Percentiles rank a stretch among this genome's conserved stretches.
phyloP scores from a whole-genome alignment of 208 protist genomes.

The Trypanosoma avium region DNA sequence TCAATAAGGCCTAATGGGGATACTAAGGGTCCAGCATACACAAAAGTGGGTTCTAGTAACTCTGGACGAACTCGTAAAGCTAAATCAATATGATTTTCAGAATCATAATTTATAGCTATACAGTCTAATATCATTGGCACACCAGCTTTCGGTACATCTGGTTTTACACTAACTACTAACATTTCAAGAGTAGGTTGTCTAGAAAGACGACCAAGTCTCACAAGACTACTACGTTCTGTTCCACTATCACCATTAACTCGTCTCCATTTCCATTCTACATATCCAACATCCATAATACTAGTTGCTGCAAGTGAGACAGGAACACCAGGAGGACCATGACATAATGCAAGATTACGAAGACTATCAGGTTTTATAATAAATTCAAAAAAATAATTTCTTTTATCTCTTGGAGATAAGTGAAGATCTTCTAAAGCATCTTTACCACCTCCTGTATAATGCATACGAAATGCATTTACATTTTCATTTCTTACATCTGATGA shows the following conservation, averaged over 20 bases:
- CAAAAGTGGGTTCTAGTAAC: conserved; percentile 47
- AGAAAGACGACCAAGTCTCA: conserved; percentile 33
- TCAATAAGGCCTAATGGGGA: conserved; percentile 38
- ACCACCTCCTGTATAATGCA: conserved; percentile 21
- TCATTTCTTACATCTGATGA: neutral
- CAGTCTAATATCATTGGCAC: conserved; percentile 38
- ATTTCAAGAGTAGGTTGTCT: conserved; percentile 37
- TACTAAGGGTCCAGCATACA: conserved; percentile 64
- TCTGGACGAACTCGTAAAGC: conserved; percentile 69
- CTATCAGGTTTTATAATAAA: conserved; percentile 30
- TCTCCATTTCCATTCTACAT: conserved; percentile 54
- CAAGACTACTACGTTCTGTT: conserved; percentile 28
- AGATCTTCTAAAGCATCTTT: conserved; percentile 23
- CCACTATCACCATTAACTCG: conserved; percentile 56
- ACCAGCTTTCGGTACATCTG: conserved; percentile 22
- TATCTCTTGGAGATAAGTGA: conserved; percentile 42
- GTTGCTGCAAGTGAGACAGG: neutral
- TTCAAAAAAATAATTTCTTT: conserved; percentile 32
- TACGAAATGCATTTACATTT: conserved; percentile 12
- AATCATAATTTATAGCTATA: conserved; percentile 31
- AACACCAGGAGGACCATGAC: neutral
- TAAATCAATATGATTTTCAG: conserved; percentile 35
- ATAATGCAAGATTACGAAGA: conserved; percentile 34
- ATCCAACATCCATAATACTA: conserved; percentile 40
- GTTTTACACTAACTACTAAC: conserved; percentile 16